Conservation (phyloP, 257 asterid genomes). For the Verbena officinalis region DNA sequence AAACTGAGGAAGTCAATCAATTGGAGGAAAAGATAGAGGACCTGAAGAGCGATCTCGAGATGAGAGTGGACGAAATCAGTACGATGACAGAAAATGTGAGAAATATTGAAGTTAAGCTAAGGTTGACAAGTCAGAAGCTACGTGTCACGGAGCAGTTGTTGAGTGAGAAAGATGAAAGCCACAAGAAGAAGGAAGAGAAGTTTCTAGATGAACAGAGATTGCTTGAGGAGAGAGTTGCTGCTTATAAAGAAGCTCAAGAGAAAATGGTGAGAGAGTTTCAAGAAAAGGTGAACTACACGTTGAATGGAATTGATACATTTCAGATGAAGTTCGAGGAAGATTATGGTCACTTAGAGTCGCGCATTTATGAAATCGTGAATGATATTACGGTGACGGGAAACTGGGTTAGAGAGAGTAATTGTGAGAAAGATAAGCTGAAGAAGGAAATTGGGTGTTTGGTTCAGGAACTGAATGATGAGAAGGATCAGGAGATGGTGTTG, state of each 20-base stretch:
- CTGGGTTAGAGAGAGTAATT: slow-evolving; percentile 53
- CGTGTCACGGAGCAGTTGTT: slow-evolving; percentile 79
- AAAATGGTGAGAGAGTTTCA: slow-evolving; percentile 45
- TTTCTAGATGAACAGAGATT: slow-evolving; percentile 50
- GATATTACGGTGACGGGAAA: slow-evolving; percentile 60
- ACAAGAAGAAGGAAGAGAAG: slow-evolving; percentile 67
- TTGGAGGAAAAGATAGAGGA: slow-evolving; percentile 69
- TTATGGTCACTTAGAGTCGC: slow-evolving; percentile 85
- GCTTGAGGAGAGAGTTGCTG: slow-evolving; percentile 50
- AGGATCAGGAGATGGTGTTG: slow-evolving; percentile 29
- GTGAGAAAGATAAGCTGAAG: slow-evolving; percentile 49
- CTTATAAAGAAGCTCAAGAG: slow-evolving; percentile 56
- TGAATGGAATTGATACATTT: slow-evolving; percentile 64
- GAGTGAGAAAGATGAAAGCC: slow-evolving; percentile 64
- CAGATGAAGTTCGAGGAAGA: slow-evolving; percentile 89
- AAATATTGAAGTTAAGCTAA: slow-evolving; percentile 79
- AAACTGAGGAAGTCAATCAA: slow-evolving; percentile 47
- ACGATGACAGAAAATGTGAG: slow-evolving; percentile 66
- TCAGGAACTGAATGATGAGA: slow-evolving; percentile 50
- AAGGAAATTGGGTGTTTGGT: slow-evolving; percentile 42
- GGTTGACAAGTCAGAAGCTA: slow-evolving; percentile 82
- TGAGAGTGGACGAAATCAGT: slow-evolving; percentile 77
- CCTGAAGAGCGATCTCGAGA: slow-evolving; percentile 75
- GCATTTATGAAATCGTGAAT: slow-evolving; percentile 61
- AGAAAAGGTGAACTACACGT: slow-evolving; percentile 49